Conservation (phyloP, 2,329 filamentous ascomycete species). For the Clonostachys rosea region DNA sequence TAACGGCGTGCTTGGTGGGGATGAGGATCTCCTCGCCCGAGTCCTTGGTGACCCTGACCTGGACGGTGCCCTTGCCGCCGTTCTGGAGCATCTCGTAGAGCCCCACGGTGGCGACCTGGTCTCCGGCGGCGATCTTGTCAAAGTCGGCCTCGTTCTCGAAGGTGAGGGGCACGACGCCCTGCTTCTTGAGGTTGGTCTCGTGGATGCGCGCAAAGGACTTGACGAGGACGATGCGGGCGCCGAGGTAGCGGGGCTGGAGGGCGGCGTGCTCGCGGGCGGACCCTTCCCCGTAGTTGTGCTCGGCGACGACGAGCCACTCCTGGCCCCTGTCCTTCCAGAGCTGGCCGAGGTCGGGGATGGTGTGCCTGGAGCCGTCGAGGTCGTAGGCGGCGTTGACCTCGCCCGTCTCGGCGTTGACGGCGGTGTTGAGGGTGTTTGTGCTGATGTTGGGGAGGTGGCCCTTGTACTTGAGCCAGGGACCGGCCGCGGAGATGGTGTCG, state of each 20-base stretch:
- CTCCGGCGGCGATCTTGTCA: slow-evolving; percentile 75
- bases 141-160: slow-evolving; percentile 89
- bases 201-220: slow-evolving; percentile 92
- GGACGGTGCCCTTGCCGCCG: slow-evolving; percentile 74
- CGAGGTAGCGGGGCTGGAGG: slow-evolving; percentile 85
- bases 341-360: slow-evolving; percentile 83
- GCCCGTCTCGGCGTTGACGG: slow-evolving; percentile 84
- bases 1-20: slow-evolving; percentile 82
- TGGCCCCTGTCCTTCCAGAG: slow-evolving; percentile 73
- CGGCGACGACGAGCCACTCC: slow-evolving; percentile 91
- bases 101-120: slow-evolving; percentile 78
- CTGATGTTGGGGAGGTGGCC: slow-evolving; percentile 97
- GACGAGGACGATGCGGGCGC: slow-evolving; percentile 74
- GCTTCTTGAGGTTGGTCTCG: slow-evolving; percentile 95
- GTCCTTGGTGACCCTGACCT: slow-evolving; percentile 56
- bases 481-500: slow-evolving; percentile 95
- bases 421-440: slow-evolving; percentile 95
- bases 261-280: slow-evolving; percentile 87
- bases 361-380: slow-evolving; percentile 65
- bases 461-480: slow-evolving; percentile 99
- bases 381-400: slow-evolving; percentile 94
- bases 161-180: slow-evolving; percentile 91
- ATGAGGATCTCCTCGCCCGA: slow-evolving; percentile 64
- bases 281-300: slow-evolving; percentile 96
- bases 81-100: slow-evolving; percentile 75